Evolutionary conservation across 495 filamentous ascomycete species (phyloP), one percentile per base, ranked within the genome.

Genomic region (Rostrohypoxylon terebratum): DNA sequence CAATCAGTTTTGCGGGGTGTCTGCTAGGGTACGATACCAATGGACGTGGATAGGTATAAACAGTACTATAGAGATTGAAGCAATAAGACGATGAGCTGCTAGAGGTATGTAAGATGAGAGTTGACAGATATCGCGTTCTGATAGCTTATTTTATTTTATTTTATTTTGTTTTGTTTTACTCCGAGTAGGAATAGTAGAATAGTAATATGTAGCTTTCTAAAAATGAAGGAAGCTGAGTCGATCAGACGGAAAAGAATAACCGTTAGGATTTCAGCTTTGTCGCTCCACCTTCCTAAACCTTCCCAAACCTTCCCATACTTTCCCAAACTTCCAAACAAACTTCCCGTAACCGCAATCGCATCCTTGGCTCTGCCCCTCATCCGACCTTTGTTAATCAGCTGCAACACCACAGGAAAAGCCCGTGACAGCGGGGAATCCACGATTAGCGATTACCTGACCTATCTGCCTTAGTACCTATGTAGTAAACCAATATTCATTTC

Each of bases 371-470:
- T 69, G 66, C 66, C 66, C 66, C 66, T 69, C 66, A 51, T 63
- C 59, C 59, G 18, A 18, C 9, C 23, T 31, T 59, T 69, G n/a
- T n/a, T 69, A 69, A 59, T 69, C 67, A 70, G 59, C 67, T 60
- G 20, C 5, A 45, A 51, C 11, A 42, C 38, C 9, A 47, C 1
- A 48, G 2, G 25, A 44, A 36, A 20, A 5, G 42, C 16, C 45
- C 11, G 51, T 59, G 53, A 70, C 42, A 23, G 59, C 42, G 67
- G 60, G 67, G 66, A 31, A 53, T 31, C 48, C 47, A 25, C 9
- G 20, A 25, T 21, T 48, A 28, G 28, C 28, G 44, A 18, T 25
- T 50, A n/a, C n/a, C n/a, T n/a, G n/a, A n/a, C n/a, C n/a, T n/a
- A n/a, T n/a, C n/a, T n/a, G n/a, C n/a, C n/a, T n/a, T n/a, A n/a